A percentile compares a stretch with the other conserved stretches of the same genome.
phyloP scores from a whole-genome alignment of 192 early-diverging fungal species.

The Chytriomyces sp. region DNA sequence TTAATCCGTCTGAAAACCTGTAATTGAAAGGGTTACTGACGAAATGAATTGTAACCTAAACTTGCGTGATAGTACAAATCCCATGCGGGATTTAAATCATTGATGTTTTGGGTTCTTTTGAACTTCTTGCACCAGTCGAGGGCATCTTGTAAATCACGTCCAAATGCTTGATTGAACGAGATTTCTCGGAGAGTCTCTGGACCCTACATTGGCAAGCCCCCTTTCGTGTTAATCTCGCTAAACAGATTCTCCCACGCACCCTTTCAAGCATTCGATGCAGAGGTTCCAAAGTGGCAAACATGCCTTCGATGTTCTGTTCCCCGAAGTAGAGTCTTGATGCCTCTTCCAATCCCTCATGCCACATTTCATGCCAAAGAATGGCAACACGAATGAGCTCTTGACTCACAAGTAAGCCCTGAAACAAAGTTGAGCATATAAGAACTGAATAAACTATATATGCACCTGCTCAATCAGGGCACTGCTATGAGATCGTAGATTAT shows the following conservation, averaged over 20 bases:
- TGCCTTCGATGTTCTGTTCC: conserved; percentile 77
- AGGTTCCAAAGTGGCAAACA: conserved; percentile 82
- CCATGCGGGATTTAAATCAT: conserved; percentile 92
- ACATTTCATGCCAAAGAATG: conserved; percentile 96
- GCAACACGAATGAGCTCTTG: conserved; percentile 97
- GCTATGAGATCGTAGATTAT: conserved; percentile 84
- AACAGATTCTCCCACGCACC: conserved; percentile 41
- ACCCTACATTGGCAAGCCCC: conserved; percentile 45
- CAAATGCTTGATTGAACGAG: conserved; percentile 89
- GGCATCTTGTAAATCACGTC: conserved; percentile 82
- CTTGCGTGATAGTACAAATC: conserved; percentile 83
- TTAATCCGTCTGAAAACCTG: conserved; percentile 73
- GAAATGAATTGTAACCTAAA: not conserved
- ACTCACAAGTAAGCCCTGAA: conserved; percentile 85
- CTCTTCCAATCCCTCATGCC: conserved; percentile 92
- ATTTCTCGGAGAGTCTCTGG: conserved; percentile 89
- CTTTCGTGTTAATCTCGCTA: no score
- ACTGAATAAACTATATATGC: not conserved
- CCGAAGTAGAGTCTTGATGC: conserved; percentile 80
- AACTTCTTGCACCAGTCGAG: conserved; percentile 83
- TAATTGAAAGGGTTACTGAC: not conserved
- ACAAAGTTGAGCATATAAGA: not conserved
- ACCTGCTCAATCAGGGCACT: conserved; percentile 85
- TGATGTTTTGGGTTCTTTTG: conserved; percentile 70
- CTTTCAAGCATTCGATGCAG: conserved; percentile 85